Conservation (phyloP, 2,329 filamentous ascomycete species). For the Diaporthe australafricana region DNA sequence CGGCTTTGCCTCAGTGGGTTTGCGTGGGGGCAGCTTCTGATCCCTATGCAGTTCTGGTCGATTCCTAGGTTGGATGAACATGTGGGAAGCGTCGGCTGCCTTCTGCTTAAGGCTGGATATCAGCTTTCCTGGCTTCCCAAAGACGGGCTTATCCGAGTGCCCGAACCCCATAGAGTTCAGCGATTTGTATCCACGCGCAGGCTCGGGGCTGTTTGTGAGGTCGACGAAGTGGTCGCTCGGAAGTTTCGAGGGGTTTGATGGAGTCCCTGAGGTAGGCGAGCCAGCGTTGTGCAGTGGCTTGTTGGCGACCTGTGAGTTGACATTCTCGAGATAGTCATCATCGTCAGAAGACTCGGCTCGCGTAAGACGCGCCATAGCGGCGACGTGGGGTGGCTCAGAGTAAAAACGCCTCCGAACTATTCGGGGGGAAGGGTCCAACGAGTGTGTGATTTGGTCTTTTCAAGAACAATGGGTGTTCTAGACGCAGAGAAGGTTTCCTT, state of each 20-base stretch:
- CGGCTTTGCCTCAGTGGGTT: slow-evolving; percentile 51
- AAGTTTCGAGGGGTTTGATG: slow-evolving; percentile 50
- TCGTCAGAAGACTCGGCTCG: slow-evolving; percentile 50
- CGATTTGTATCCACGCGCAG: slow-evolving; percentile 19
- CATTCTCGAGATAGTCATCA: slow-evolving; percentile 48
- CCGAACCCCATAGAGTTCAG: slow-evolving; percentile 25
- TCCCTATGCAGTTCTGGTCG: slow-evolving; percentile 69
- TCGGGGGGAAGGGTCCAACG: too few relatives aligned
- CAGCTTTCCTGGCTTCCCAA: slow-evolving; percentile 56
- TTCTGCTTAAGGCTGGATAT: slow-evolving; percentile 66
- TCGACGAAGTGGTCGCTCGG: slow-evolving; percentile 47
- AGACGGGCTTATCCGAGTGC: slow-evolving; percentile 45
- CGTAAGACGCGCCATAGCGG: slow-evolving; percentile 43
- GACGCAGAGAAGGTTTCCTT: not conserved
- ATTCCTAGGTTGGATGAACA: slow-evolving; percentile 66
- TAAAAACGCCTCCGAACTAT: too few relatives aligned
- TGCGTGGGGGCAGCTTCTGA: slow-evolving; percentile 59
- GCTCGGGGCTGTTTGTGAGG: slow-evolving; percentile 46
- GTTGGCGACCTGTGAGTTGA: slow-evolving; percentile 48
- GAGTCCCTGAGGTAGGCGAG: slow-evolving; percentile 45
- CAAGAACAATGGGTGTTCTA: not conserved
- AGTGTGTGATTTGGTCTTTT: not conserved
- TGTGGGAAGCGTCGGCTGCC: slow-evolving; percentile 52
- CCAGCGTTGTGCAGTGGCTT: slow-evolving; percentile 32
- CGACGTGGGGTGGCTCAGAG: not conserved